Percentiles rank a stretch among this genome's conserved stretches.
Conservation (phyloP, 2,329 filamentous ascomycete species). For the Botrytis aclada region DNA sequence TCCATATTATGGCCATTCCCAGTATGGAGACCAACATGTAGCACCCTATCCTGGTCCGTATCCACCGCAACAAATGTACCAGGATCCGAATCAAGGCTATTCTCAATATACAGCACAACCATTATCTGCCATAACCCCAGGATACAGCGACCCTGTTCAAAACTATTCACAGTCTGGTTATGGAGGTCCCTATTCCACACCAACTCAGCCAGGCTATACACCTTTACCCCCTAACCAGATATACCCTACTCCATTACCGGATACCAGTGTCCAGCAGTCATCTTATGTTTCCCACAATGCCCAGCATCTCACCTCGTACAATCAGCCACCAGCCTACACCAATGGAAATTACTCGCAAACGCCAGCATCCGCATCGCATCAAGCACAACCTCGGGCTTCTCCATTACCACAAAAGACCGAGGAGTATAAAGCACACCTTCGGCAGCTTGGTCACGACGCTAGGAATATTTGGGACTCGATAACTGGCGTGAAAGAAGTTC, state of each 20-base stretch:
- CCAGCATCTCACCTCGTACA: conserved; percentile 29
- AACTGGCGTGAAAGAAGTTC: conserved; percentile 57
- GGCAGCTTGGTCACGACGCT: conserved; percentile 53
- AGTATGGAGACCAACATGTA: conserved; percentile 38
- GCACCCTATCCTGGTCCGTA: conserved; percentile 36
- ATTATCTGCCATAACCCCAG: conserved; percentile 22
- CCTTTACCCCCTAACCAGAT: conserved; percentile 23
- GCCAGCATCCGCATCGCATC: not conserved
- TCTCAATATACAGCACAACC: conserved; percentile 31
- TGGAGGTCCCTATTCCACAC: conserved; percentile 27
- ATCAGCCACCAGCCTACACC: conserved; percentile 31
- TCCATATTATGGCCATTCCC: conserved; percentile 38
- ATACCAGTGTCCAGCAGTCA: conserved; percentile 25
- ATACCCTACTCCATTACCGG: conserved; percentile 27
- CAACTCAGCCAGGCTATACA: conserved; percentile 26
- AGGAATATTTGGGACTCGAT: conserved; percentile 62
- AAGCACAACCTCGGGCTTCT: conserved; percentile 23
- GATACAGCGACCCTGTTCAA: conserved; percentile 29
- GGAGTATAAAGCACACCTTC: conserved; percentile 47
- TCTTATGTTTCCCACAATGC: conserved; percentile 25
- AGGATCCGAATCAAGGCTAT: conserved; percentile 27
- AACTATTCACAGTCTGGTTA: conserved; percentile 34
- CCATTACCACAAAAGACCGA: conserved; percentile 39
- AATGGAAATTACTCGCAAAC: conserved; percentile 3
- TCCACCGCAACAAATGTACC: conserved; percentile 32